Evolutionary conservation across 192 early-diverging fungal genomes (phyloP).

Genomic region (Chytriomyces sp.): DNA sequence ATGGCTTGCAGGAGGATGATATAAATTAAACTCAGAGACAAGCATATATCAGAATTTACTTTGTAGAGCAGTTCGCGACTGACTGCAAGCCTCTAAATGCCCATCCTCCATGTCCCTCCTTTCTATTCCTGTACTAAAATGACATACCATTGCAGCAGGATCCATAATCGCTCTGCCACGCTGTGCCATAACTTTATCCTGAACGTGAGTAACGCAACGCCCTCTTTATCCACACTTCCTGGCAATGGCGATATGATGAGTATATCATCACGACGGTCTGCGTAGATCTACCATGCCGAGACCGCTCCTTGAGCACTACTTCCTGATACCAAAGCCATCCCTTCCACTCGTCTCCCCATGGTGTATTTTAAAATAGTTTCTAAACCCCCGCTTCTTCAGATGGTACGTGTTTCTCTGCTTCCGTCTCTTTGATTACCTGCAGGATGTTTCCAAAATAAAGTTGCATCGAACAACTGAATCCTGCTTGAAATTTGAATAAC

Average conservation of each 20-base stretch:
- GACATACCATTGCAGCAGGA: background rate
- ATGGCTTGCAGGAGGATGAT: conserved; percentile 23
- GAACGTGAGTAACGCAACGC: background rate
- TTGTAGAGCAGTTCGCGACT: conserved; percentile 20
- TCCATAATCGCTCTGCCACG: background rate
- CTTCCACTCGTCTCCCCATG: no score
- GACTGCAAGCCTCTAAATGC: background rate
- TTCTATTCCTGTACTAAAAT: background rate
- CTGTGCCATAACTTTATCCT: background rate
- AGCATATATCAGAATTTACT: conserved; percentile 37
- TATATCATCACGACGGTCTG: conserved; percentile 1
- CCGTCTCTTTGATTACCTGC: no score
- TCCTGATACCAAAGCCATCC: background rate
- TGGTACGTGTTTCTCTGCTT: no score
- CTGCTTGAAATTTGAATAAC: no score
- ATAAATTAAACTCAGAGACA: conserved; percentile 28
- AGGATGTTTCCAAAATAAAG: no score
- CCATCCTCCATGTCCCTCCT: background rate
- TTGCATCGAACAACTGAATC: no score
- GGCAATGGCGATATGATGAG: background rate
- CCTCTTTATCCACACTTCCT: background rate
- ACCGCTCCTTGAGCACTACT: conserved; percentile 1
- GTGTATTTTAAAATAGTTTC: no score
- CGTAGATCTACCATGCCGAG: background rate
- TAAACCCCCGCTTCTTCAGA: no score